Conservation (phyloP, 2,329 filamentous ascomycete species). For the Ascochyta koolunga region DNA sequence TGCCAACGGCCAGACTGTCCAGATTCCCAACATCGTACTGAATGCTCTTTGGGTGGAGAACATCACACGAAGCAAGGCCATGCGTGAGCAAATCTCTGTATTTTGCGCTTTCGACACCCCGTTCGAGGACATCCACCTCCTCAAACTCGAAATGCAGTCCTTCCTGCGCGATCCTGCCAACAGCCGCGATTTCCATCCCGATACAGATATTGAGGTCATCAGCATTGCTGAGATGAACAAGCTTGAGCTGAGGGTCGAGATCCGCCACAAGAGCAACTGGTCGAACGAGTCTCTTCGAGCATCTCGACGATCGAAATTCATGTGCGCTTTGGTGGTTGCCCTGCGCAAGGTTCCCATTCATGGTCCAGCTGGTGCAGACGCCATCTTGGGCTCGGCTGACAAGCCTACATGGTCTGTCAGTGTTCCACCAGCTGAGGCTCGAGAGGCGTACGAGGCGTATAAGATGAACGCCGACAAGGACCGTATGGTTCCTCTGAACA, state of each 20-base stretch:
- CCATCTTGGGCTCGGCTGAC: constrained; percentile 64
- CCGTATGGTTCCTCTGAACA: constrained; percentile 66
- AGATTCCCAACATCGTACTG: constrained; percentile 89
- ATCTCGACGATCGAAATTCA: constrained; percentile 89
- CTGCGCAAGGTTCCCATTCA: constrained; percentile 87
- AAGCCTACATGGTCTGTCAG: constrained; percentile 84
- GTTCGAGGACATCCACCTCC: constrained; percentile 86
- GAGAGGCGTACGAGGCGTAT: constrained; percentile 62
- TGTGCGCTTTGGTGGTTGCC: constrained; percentile 87
- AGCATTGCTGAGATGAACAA: constrained; percentile 88
- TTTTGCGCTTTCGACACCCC: constrained; percentile 84
- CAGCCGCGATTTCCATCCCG: constrained; percentile 85
- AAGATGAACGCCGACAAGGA: constrained; percentile 62
- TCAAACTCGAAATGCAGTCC: constrained; percentile 81
- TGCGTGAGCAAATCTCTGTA: constrained; percentile 83
- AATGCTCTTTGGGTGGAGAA: constrained; percentile 97
- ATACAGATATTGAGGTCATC: constrained; percentile 77
- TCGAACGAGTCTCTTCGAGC: constrained; percentile 78
- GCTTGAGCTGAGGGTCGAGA: constrained; percentile 79
- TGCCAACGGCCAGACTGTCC: constrained; percentile 76
- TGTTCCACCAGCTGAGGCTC: constrained; percentile 72
- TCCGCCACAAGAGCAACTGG: constrained; percentile 78
- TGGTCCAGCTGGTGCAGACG: constrained; percentile 73
- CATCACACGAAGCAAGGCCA: constrained; percentile 85
- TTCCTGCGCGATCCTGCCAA: constrained; percentile 88